phyloP scores from a whole-genome alignment of 139 green algal species.

The Spirogloea muscicola region DNA sequence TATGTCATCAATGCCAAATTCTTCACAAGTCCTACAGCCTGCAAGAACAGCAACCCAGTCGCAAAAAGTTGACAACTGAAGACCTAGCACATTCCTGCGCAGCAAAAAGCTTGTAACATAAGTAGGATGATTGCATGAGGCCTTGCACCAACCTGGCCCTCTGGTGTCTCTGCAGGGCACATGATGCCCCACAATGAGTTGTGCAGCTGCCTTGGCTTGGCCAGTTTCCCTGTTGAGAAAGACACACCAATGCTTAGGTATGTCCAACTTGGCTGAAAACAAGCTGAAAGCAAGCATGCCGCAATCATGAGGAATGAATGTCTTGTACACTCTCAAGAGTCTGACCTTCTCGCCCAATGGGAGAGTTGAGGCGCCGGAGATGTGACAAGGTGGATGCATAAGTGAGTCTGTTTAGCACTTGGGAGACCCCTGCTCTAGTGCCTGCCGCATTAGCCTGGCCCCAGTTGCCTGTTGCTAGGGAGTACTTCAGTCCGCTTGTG shows the following conservation, averaged over 20 bases:
- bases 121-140: too few relatives aligned
- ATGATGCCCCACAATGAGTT: constrained; percentile 98
- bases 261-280: too few relatives aligned
- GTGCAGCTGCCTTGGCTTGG: constrained; percentile 97
- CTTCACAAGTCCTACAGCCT: constrained; percentile 94
- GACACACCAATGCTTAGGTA: too few relatives aligned
- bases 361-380: constrained; percentile 81
- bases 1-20: constrained; percentile 95
- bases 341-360: constrained; percentile 69
- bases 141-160: constrained; percentile 75
- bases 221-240: constrained; percentile 60
- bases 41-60: too few relatives aligned
- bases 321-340: not conserved
- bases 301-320: not conserved
- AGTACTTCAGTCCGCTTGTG: constrained; percentile 87
- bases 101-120: too few relatives aligned
- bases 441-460: constrained; percentile 46
- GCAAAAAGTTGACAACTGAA: too few relatives aligned
- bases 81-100: too few relatives aligned
- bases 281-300: too few relatives aligned
- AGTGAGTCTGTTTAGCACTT: too few relatives aligned
- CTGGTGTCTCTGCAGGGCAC: constrained; percentile 92
- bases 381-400: not conserved
- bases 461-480: constrained; percentile 96
- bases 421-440: constrained; percentile 11